phyloP scores from a whole-genome alignment of 257 asterid genomes.

The Salvia miltiorrhiza region DNA sequence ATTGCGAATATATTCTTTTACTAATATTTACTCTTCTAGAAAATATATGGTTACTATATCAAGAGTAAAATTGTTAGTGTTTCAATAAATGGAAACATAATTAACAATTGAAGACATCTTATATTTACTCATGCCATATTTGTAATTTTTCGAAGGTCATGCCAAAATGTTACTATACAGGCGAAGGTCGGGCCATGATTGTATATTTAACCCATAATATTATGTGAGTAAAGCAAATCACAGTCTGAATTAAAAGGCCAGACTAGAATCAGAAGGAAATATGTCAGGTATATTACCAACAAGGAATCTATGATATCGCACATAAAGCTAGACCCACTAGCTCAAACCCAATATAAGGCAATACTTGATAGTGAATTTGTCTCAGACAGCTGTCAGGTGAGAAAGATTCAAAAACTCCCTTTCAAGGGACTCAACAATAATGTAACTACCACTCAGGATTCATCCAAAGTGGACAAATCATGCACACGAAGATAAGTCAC shows the following conservation, averaged over 20 bases:
- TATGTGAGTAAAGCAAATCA: slow-evolving; percentile 11
- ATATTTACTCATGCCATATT: too few relatives aligned
- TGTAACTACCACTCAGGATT: slow-evolving; percentile 1
- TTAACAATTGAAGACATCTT: too few relatives aligned
- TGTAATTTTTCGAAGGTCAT: too few relatives aligned
- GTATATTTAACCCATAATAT: not conserved
- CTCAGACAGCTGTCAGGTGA: slow-evolving; percentile 5
- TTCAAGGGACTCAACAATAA: not conserved
- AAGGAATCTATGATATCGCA: not conserved
- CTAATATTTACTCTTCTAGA: too few relatives aligned
- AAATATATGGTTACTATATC: too few relatives aligned
- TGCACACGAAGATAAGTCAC: slow-evolving; percentile 1
- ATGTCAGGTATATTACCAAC: not conserved
- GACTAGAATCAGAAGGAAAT: slow-evolving; percentile 4
- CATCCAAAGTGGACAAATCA: slow-evolving; percentile 7
- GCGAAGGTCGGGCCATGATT: too few relatives aligned
- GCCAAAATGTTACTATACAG: too few relatives aligned
- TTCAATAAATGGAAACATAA: too few relatives aligned
- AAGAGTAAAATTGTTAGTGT: too few relatives aligned
- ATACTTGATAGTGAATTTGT: not conserved
- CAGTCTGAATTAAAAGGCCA: not conserved
- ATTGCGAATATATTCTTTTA: too few relatives aligned
- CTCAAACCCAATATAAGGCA: slow-evolving; percentile 1
- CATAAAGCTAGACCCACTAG: slow-evolving; percentile 16
- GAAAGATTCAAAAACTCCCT: not conserved